Conservation (phyloP, 306 rosid genomes). For the Vigna unguiculata region DNA sequence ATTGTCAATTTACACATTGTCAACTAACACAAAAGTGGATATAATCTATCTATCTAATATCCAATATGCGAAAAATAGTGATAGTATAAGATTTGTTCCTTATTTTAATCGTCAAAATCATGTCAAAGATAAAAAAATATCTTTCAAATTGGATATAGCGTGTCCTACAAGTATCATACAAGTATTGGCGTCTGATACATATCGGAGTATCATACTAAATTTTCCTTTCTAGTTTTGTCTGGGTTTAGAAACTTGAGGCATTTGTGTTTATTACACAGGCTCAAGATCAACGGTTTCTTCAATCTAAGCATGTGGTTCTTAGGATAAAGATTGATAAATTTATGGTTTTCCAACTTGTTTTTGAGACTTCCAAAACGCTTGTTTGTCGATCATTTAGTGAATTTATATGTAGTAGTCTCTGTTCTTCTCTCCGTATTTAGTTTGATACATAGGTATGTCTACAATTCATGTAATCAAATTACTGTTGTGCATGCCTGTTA, state of each 20-base stretch:
- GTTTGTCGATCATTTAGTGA: slow-evolving; percentile 12
- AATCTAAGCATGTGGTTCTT: slow-evolving; percentile 13
- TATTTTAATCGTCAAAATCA: no score
- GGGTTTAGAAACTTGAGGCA: slow-evolving; percentile 16
- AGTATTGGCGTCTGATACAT: no score
- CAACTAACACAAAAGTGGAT: no score
- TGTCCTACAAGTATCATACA: no score
- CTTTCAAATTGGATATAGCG: no score
- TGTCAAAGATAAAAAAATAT: no score
- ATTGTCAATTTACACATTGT: no score
- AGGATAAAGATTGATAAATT: not conserved
- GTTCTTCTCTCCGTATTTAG: slow-evolving; percentile 2
- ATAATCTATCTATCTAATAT: no score
- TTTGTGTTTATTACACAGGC: not conserved
- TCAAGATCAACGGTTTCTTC: slow-evolving; percentile 2
- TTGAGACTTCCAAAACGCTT: slow-evolving; percentile 19
- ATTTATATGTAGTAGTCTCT: not conserved
- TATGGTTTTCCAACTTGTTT: slow-evolving; percentile 27
- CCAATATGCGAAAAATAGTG: no score
- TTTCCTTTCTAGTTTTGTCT: slow-evolving; percentile 18
- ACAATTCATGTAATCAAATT: slow-evolving; percentile 16
- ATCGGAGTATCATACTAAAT: no score
- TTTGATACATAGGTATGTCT: not conserved
- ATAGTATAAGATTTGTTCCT: no score
- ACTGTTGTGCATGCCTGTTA: slow-evolving; percentile 9